Percentiles rank a stretch among this genome's conserved stretches.
Evolutionary conservation across 2,329 filamentous ascomycete species (phyloP).

Genomic region (Biscogniauxia marginata): DNA sequence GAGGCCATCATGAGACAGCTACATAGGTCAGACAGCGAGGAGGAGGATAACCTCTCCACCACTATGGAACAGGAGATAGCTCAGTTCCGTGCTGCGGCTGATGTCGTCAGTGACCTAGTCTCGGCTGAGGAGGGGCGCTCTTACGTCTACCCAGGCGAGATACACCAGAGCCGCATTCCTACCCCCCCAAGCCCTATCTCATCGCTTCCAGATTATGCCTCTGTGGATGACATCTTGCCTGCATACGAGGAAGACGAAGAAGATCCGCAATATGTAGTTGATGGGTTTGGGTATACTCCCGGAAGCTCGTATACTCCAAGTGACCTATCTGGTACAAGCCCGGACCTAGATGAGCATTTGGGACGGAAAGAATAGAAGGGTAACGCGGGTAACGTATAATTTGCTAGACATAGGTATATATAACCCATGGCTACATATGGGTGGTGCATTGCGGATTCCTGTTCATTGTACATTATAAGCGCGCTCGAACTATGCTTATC

Average conservation of each 20-base stretch:
- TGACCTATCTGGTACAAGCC: conserved; percentile 16
- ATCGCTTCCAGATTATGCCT: conserved; percentile 32
- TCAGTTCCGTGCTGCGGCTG: conserved; percentile 45
- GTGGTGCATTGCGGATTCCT: neutral
- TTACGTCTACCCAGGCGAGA: conserved; percentile 14
- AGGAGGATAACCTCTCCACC: conserved; percentile 31
- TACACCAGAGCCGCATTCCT: conserved; percentile 18
- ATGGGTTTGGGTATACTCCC: conserved; percentile 43
- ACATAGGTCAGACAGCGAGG: conserved; percentile 24
- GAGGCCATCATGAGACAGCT: conserved; percentile 31
- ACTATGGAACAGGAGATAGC: conserved; percentile 51
- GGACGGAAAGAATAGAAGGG: conserved; percentile 23
- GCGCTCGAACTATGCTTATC: neutral
- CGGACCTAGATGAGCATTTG: conserved; percentile 28
- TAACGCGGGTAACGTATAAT: neutral
- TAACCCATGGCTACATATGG: neutral
- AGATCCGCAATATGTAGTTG: conserved; percentile 38
- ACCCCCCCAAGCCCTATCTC: conserved; percentile 29
- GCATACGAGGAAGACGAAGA: conserved; percentile 39
- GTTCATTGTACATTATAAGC: neutral
- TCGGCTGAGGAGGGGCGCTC: conserved; percentile 41
- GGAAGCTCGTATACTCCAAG: conserved; percentile 29
- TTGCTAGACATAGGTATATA: neutral
- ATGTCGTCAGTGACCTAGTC: conserved; percentile 46
- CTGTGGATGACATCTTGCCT: conserved; percentile 40